Evolutionary conservation across 202 grass and related monocot genomes (phyloP).

Genomic region (Carex arenaria): DNA sequence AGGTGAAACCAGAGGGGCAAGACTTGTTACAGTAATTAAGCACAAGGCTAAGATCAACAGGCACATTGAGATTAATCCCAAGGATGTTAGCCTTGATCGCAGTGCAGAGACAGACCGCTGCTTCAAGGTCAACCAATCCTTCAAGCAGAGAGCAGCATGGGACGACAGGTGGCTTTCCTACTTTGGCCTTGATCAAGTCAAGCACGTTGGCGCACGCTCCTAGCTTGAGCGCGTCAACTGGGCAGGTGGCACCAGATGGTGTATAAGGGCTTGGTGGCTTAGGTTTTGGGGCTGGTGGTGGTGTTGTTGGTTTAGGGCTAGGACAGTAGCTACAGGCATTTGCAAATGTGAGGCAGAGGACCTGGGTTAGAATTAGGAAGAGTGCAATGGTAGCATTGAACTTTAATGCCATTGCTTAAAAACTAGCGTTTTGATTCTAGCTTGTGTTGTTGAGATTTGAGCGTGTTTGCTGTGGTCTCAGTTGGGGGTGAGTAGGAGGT

Average conservation of each 20-base stretch:
- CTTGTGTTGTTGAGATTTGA: background rate
- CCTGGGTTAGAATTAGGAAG: constrained; percentile 40
- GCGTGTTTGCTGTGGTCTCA: background rate
- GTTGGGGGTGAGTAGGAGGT: background rate
- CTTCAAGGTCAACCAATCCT: constrained; percentile 68
- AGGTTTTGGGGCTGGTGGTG: constrained; percentile 18
- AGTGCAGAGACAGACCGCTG: constrained; percentile 70
- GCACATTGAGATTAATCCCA: constrained; percentile 62
- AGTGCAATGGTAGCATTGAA: constrained; percentile 33
- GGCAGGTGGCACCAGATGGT: constrained; percentile 32
- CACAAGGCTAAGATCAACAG: constrained; percentile 66
- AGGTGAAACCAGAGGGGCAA: constrained; percentile 71
- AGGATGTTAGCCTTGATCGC: constrained; percentile 63
- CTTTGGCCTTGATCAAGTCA: constrained; percentile 52
- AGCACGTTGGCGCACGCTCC: constrained; percentile 69
- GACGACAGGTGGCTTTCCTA: constrained; percentile 41
- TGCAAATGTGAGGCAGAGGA: constrained; percentile 42
- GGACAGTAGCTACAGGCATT: constrained; percentile 37
- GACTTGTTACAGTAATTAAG: constrained; percentile 92
- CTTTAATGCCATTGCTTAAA: constrained; percentile 10
- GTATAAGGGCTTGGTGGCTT: constrained; percentile 21
- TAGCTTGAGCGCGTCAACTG: constrained; percentile 66
- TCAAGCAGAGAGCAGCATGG: constrained; percentile 67
- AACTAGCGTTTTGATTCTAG: background rate
- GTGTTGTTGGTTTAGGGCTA: background rate